phyloP scores from a whole-genome alignment of 2,329 filamentous ascomycete genomes.

The Calonectria honghensis region DNA sequence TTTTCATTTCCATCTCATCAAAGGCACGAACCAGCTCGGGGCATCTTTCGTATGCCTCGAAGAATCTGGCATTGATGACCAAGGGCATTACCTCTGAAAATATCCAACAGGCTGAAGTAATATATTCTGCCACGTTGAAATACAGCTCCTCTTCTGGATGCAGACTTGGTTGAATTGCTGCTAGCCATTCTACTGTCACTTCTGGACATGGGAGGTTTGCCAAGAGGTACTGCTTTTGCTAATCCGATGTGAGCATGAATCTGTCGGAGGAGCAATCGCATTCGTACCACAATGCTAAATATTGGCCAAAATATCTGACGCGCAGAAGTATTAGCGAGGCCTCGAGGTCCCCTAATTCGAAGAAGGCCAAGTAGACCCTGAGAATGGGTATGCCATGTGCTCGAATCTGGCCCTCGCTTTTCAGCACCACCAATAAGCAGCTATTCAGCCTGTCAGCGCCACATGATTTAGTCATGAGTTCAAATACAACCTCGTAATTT shows the following conservation, averaged over 20 bases:
- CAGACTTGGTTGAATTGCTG: not conserved
- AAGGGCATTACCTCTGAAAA: not conserved
- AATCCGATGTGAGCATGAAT: not conserved
- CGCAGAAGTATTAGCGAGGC: not conserved
- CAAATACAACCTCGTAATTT: conserved; percentile 4
- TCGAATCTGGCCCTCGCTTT: not conserved
- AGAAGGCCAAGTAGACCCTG: not conserved
- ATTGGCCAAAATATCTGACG: conserved; percentile 6
- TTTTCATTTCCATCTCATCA: not conserved
- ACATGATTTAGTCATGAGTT: not conserved
- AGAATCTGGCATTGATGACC: not conserved
- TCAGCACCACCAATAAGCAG: not conserved
- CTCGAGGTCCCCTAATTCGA: not conserved
- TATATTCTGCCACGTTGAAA: not conserved
- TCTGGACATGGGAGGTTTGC: not conserved
- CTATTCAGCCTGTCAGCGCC: not conserved
- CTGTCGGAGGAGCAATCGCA: too few relatives aligned
- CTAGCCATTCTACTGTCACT: not conserved
- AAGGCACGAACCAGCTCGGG: not conserved
- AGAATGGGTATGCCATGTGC: not conserved
- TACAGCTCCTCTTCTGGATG: not conserved
- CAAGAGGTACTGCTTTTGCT: conserved; percentile 6
- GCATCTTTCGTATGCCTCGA: not conserved
- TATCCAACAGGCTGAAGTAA: not conserved
- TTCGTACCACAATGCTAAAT: not conserved